Evolutionary conservation across 73 alveolate genomes (phyloP).

Genomic region (Strombidium stylifer): DNA sequence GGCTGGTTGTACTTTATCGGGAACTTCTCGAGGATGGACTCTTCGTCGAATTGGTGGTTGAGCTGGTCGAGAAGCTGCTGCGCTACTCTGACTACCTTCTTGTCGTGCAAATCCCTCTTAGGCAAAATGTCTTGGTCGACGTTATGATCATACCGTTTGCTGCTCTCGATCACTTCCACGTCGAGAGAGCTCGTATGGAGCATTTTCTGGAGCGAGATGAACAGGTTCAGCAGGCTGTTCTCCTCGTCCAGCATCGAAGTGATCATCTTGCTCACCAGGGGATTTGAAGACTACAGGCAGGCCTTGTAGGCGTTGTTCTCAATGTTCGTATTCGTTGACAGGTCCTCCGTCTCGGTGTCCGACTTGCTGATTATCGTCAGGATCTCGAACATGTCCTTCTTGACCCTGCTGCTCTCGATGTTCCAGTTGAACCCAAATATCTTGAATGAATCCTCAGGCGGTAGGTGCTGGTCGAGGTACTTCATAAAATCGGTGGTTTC

Average conservation of each 20-base stretch:
- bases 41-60: background rate
- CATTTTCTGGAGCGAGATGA: no score
- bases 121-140: no score
- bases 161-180: no score
- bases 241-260: no score
- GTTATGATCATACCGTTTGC: no score
- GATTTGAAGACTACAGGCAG: no score
- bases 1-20: background rate
- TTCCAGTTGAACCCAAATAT: slow-evolving; percentile 28
- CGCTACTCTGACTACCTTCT: background rate
- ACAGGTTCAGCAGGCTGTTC: no score
- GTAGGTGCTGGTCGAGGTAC: background rate
- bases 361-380: slow-evolving; percentile 1
- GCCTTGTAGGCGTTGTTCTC: no score
- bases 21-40: background rate
- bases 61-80: background rate
- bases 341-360: background rate
- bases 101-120: slow-evolving; percentile 10
- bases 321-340: background rate
- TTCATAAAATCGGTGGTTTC: background rate
- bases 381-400: slow-evolving; percentile 7
- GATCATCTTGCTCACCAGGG: no score
- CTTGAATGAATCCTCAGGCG: slow-evolving; percentile 2
- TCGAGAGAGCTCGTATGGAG: no score
- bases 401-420: slow-evolving; percentile 4